phyloP scores from a whole-genome alignment of 2,329 filamentous ascomycete species.

The Arthrobotrys conoides region DNA sequence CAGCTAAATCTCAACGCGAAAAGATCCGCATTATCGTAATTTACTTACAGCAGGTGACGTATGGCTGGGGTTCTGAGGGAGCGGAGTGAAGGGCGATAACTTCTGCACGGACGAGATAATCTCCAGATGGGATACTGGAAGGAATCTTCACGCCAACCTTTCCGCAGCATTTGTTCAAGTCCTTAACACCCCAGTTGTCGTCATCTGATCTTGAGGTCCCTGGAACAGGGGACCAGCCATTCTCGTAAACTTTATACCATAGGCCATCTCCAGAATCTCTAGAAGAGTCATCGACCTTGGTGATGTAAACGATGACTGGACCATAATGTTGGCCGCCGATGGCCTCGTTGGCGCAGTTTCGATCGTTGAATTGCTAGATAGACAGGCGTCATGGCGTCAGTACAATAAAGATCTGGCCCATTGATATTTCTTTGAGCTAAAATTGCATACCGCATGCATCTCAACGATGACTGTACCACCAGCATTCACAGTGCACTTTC shows the following conservation, averaged over 20 bases:
- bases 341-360: conserved; percentile 69
- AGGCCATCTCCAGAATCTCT: conserved; percentile 68
- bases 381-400: conserved; percentile 66
- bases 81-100: conserved; percentile 72
- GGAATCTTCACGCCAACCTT: conserved; percentile 71
- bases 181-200: conserved; percentile 70
- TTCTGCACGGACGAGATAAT: conserved; percentile 73
- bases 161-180: conserved; percentile 67
- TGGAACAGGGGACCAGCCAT: conserved; percentile 68
- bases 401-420: conserved; percentile 50
- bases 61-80: conserved; percentile 68
- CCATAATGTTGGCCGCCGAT: conserved; percentile 73
- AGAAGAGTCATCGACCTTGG: conserved; percentile 70
- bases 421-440: conserved; percentile 67
- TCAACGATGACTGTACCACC: conserved; percentile 72
- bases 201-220: conserved; percentile 65
- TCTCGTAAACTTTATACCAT: conserved; percentile 73
- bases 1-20: conserved; percentile 9
- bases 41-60: conserved; percentile 65
- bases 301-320: conserved; percentile 72
- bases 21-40: not conserved
- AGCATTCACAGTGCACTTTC: conserved; percentile 69
- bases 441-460: conserved; percentile 70
- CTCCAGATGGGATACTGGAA: conserved; percentile 70
- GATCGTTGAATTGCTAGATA: conserved; percentile 69